Base-by-base conservation (phyloP, 208 protist species). In the Leishmania braziliensis region DNA sequence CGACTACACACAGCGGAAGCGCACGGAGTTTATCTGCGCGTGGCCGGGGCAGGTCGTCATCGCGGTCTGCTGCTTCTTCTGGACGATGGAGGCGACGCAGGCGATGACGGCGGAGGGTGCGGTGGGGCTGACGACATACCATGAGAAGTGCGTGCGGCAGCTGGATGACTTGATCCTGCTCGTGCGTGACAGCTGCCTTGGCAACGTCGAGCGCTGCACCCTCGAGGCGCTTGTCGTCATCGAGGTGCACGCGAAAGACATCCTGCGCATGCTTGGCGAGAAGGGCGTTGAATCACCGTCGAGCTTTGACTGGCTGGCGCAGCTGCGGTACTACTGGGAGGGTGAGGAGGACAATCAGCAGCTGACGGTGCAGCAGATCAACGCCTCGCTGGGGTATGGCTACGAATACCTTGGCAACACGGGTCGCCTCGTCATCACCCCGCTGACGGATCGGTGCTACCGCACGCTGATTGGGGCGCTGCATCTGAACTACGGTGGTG, bases 401-500 rank as follows among this genome's bases (percentile, higher is more conserved):
- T 99, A 99, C 89, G 99, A 99, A 87, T 99, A 99, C 88, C 91
- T 99, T 54, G 98, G 98, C 74, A 99, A 98, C 84, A 98, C 95
- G 5, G 95, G 93, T 23, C 90, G 98, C 20, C 94, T 99, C 70
- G 98, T 99, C 80, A 98, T 99, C 81, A 99, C 98, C 16, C 98
- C 96, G 29, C 92, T 99, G 33, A 99, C 98, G 39, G 98, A 99
- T 82, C 95, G 97, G 68, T 98, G 97, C 88, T 98, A 98, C 85
- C 93, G 97, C 78, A 99, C 99, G 14, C 88, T 99, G 29, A 99
- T 98, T 46, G 96, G 98, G 72, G 98, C 99, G n/a, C 90, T 99
- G 29, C 98, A 99, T 80, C 88, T 99, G 46, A 98, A 98, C 84
- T 98, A 99, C 81, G 98, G 99, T 60, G 98, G 98, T 68, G 97